Evolutionary conservation across 768 basidiomycete species (phyloP).

Genomic region (Tricholoma hemisulphureum): DNA sequence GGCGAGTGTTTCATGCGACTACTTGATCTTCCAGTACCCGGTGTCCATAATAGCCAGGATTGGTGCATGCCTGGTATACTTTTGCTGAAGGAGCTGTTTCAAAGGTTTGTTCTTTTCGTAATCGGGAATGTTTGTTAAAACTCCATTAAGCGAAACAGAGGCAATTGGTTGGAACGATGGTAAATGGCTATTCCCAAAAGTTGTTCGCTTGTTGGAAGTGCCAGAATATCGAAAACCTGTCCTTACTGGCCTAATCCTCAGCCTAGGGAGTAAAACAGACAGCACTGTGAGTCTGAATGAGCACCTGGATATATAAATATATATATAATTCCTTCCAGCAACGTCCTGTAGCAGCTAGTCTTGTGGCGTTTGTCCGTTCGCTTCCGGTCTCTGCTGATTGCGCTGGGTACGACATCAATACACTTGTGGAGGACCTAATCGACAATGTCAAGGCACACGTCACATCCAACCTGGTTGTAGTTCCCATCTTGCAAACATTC

Average conservation of each 20-base stretch:
- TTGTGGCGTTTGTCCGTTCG: constrained; percentile 54
- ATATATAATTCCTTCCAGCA: constrained; percentile 44
- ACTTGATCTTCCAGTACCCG: constrained; percentile 46
- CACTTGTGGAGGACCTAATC: constrained; percentile 60
- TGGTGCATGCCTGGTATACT: constrained; percentile 54
- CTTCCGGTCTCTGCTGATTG: constrained; percentile 42
- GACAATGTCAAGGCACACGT: constrained; percentile 51
- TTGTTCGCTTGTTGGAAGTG: constrained; percentile 63
- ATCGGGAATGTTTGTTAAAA: constrained; percentile 7
- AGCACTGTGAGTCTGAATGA: constrained; percentile 61
- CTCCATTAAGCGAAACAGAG: constrained; percentile 37
- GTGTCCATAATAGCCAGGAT: constrained; percentile 32
- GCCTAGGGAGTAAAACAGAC: constrained; percentile 80
- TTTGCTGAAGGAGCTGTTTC: constrained; percentile 54
- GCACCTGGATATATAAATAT: not conserved
- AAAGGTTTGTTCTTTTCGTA: constrained; percentile 36
- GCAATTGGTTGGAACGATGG: constrained; percentile 67
- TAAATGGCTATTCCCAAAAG: constrained; percentile 71
- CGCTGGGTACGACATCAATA: constrained; percentile 44
- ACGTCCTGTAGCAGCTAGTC: constrained; percentile 60
- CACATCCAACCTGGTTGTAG: constrained; percentile 65
- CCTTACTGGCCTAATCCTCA: constrained; percentile 72
- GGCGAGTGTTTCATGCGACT: constrained; percentile 60
- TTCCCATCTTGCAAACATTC: constrained; percentile 81
- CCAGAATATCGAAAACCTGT: constrained; percentile 59